Percentiles rank a stretch among this genome's conserved stretches.
phyloP scores from a whole-genome alignment of 2,329 filamentous ascomycete genomes.

The Colletotrichum salicis region DNA sequence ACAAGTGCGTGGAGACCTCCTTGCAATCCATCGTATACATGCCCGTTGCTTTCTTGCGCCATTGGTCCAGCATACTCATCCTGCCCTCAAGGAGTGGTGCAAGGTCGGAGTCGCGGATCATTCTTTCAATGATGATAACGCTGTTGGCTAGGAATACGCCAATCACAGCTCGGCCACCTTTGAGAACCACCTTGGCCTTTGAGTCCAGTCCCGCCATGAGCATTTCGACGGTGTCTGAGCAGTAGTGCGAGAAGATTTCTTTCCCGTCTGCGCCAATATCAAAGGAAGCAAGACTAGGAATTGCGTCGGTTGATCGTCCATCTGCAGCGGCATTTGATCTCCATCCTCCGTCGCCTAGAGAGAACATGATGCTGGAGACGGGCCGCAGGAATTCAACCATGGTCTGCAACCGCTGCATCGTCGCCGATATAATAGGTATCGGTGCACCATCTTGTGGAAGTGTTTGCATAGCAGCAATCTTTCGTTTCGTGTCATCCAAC shows the following conservation, averaged over 20 bases:
- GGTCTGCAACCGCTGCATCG: conserved; percentile 85
- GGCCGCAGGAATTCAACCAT: conserved; percentile 89
- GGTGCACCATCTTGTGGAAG: conserved; percentile 83
- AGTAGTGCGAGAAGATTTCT: conserved; percentile 90
- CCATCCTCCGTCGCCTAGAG: conserved; percentile 94
- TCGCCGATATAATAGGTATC: conserved; percentile 81
- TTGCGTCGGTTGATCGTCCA: conserved; percentile 69
- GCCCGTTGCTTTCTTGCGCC: conserved; percentile 86
- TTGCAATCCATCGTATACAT: conserved; percentile 90
- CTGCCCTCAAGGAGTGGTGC: conserved; percentile 74
- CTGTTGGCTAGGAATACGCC: conserved; percentile 94
- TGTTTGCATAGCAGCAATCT: conserved; percentile 70
- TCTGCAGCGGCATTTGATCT: conserved; percentile 62
- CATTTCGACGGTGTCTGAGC: conserved; percentile 86
- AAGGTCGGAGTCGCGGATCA: conserved; percentile 84
- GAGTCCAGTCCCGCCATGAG: conserved; percentile 80
- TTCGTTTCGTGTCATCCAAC: conserved; percentile 83
- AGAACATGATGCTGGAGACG: conserved; percentile 89
- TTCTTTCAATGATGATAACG: conserved; percentile 83
- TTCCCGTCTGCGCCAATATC: conserved; percentile 90
- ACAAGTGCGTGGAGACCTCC: conserved; percentile 83
- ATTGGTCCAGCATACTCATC: conserved; percentile 77
- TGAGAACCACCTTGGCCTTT: conserved; percentile 78
- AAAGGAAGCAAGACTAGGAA: conserved; percentile 79
- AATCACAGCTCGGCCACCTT: conserved; percentile 78